Base-by-base conservation (phyloP, 352 stramenopile genomes). In the Phytophthora macrochlamydospora region DNA sequence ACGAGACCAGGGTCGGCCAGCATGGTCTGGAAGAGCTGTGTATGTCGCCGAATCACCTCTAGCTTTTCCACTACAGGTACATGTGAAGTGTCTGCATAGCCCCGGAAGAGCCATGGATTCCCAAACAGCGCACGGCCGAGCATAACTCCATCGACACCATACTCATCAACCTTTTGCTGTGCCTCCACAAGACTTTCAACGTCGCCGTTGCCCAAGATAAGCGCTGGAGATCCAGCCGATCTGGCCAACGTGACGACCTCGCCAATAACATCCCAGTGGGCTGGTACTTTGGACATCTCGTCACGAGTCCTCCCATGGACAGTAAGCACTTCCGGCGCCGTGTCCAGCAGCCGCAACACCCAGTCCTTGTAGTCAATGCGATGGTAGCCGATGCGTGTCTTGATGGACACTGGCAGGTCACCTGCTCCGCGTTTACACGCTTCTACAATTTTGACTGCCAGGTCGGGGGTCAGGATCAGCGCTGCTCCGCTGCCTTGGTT, bases 51-150 rank as follows among this genome's bases (percentile, higher is more conserved):
- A 28, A 94, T 79, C 14, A 90, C 83, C 28, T 82, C 65, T 14
- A 92, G 63, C 32, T 82, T 87, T 24, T 87, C 81, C 24, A 75
- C 65, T 4, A 87, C 50, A 30, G 77, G 42, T 12, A 91, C 65
- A 62, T 91, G 79, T 18, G 73, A 76, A 1, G 75, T 89, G 54
- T 87, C 79, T 0, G 63, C 46, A 37, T 83, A 77, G 13, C 87
- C 81, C 56, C 91, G 79, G 18, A 95, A 95, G 18, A 95, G 76
- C 87, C 85, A 92, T 50, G 87, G 85, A 48, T 92, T 95, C 12
- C 85, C 87, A 56, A 95, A 93, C 2, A 93, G 59, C 28, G 81
- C 87, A 11, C 87, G 81, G 0, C 87, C 87, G 12, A 93, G 67
- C 87, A 95, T 95, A 24, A 93, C 76, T 8, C 87, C 87, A 46